Evolutionary conservation across 805 yeast genomes (phyloP), one percentile per base, ranked within the genome.

Genomic region (Cyberlindnera maritima): DNA sequence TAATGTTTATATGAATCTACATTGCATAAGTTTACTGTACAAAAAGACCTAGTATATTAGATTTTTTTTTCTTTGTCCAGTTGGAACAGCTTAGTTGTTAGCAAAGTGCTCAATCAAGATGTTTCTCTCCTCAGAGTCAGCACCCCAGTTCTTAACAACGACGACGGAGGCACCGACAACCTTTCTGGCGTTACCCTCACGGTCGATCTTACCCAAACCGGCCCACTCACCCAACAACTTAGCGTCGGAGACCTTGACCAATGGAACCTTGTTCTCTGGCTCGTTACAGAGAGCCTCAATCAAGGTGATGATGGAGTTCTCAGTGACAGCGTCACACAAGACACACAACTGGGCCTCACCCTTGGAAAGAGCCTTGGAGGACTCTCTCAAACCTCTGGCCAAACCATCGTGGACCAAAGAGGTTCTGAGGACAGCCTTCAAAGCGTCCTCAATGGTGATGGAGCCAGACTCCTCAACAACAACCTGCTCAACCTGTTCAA

Each of bases 181-280:
- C 89, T 94, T 94, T 84, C 97, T 90, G 79, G 98, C 97, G 83
- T 92, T 90, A 80, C 99, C 99, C 69, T 94, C 98, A 80, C 97
- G 89, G 95, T 94, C 98, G 69, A 92, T 85, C 80, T 90, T 89
- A 82, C 97, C 94, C 66, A 94, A 83, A 87, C 99, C 99, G 70
- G 98, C 98, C 99, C 99, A 94, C 83, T 94, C 98, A 84, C 99
- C 99, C 73, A 94, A 85, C 81, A 89, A 88, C 86, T 94, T 94
- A 72, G 98, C 97, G 73, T 94, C 99, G 67, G 98, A 88, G 66
- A 94, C 98, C 87, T 94, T 94, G 86, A 94, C 87, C 77, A 94
- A 82, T 68, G 99, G 98, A 65, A 92, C 89, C 80, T 88, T 88
- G 77, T 84, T 81, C 72, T 88, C 96, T 70, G 95, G 89, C 79